phyloP scores from a whole-genome alignment of 306 rosid genomes.

The Quillaja saponaria region DNA sequence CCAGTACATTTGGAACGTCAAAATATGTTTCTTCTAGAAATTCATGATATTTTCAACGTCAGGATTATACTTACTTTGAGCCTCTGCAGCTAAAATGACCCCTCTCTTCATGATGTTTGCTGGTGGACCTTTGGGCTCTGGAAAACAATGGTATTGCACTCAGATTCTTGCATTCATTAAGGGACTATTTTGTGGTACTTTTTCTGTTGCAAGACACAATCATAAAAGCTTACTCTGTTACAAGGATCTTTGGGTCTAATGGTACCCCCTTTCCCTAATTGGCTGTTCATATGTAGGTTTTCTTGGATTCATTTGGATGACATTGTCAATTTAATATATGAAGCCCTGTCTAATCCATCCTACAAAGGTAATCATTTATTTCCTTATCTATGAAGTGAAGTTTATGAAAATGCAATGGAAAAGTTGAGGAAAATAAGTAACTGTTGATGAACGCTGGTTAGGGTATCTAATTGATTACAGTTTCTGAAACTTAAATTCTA shows the following conservation, averaged over 20 bases:
- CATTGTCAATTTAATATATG: slow-evolving; percentile 82
- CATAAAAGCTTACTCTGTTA: slow-evolving; percentile 21
- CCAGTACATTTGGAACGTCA: not conserved
- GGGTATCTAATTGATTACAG: not conserved
- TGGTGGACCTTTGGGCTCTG: slow-evolving; percentile 96
- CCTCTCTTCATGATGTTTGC: slow-evolving; percentile 94
- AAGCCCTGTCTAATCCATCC: slow-evolving; percentile 84
- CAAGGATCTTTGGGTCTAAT: not conserved
- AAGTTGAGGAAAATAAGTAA: not conserved
- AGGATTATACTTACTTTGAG: slow-evolving; percentile 32
- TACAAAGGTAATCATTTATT: slow-evolving; percentile 63
- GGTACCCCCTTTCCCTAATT: not conserved
- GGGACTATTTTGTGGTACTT: no score
- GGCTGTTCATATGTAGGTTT: slow-evolving; percentile 53
- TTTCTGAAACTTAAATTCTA: slow-evolving; percentile 28
- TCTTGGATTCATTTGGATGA: slow-evolving; percentile 99
- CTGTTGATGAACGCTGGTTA: not conserved
- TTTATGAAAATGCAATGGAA: not conserved
- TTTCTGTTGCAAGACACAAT: not conserved
- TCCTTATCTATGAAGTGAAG: slow-evolving; percentile 8
- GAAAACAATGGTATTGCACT: slow-evolving; percentile 82
- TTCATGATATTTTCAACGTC: slow-evolving; percentile 14
- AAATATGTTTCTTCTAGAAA: slow-evolving; percentile 2
- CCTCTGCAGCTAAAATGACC: slow-evolving; percentile 87
- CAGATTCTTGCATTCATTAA: not conserved